Evolutionary conservation across 352 stramenopile genomes (phyloP).

Genomic region (Globisporangium alternatum): DNA sequence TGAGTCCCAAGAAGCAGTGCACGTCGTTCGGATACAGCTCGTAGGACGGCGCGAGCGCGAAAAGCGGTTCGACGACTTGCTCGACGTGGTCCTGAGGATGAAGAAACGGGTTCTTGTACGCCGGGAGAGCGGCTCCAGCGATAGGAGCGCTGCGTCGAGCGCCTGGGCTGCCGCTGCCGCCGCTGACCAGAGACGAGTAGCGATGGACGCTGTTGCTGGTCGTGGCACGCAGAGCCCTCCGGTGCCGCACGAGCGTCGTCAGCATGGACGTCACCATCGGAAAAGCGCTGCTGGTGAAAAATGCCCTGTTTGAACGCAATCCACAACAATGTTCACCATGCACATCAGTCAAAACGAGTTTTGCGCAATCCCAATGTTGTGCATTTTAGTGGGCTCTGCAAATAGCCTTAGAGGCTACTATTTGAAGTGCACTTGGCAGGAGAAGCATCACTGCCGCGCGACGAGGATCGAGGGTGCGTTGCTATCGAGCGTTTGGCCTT

Average conservation of each 20-base stretch:
- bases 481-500: no score
- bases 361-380: slow-evolving; percentile 6
- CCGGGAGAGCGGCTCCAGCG: background rate
- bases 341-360: background rate
- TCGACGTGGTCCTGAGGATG: background rate
- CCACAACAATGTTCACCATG: background rate
- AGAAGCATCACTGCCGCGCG: no score
- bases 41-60: slow-evolving; percentile 40
- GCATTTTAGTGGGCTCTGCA: background rate
- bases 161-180: background rate
- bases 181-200: background rate
- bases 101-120: slow-evolving; percentile 15
- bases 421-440: no score
- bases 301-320: background rate
- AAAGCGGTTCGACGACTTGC: slow-evolving; percentile 18
- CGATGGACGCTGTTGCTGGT: background rate
- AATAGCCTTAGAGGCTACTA: background rate
- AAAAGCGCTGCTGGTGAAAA: background rate
- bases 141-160: background rate
- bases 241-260: background rate
- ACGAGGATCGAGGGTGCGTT: no score
- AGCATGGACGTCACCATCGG: slow-evolving; percentile 2
- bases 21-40: slow-evolving; percentile 45
- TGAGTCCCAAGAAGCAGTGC: slow-evolving; percentile 71
- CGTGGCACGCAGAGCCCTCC: background rate